Evolutionary conservation across 139 green algal genomes (phyloP).

Genomic region (Yamagishiella unicocca): DNA sequence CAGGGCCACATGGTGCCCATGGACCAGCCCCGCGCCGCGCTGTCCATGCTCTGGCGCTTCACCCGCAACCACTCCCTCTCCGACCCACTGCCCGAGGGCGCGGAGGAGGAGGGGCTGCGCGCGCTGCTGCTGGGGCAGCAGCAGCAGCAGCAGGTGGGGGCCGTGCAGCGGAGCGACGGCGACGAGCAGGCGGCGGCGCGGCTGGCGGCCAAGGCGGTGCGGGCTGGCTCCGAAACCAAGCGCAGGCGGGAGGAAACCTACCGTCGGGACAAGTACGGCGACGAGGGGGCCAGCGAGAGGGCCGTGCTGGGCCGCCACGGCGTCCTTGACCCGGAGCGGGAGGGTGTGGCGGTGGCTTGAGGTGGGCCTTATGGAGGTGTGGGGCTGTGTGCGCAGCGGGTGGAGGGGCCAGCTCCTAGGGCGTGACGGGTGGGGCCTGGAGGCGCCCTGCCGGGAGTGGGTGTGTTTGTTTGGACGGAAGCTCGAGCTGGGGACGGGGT

Average conservation of each 20-base stretch:
- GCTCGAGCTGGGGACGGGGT: too few relatives aligned
- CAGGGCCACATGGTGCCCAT: constrained; percentile 85
- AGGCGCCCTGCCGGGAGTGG: too few relatives aligned
- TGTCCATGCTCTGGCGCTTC: constrained; percentile 84
- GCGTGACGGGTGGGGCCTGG: too few relatives aligned
- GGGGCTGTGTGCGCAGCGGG: too few relatives aligned
- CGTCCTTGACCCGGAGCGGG: neutral
- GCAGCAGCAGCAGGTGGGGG: neutral
- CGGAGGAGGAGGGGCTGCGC: neutral
- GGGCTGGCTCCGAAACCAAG: neutral
- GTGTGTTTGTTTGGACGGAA: too few relatives aligned
- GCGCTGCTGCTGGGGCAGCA: neutral
- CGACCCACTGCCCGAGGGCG: neutral
- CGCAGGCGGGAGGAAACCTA: constrained; percentile 11
- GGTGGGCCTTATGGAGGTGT: too few relatives aligned
- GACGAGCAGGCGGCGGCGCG: neutral
- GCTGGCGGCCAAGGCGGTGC: neutral
- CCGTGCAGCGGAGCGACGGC: neutral
- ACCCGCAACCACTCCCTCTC: constrained; percentile 58
- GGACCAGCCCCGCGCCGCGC: constrained; percentile 76
- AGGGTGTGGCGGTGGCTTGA: neutral
- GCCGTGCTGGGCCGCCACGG: neutral
- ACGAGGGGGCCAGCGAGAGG: neutral
- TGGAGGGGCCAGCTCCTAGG: too few relatives aligned
- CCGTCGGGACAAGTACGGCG: constrained; percentile 1